Evolutionary conservation across 805 yeast species (phyloP), one percentile per base, ranked within the genome.

Genomic region (Hanseniaspora singularis): DNA sequence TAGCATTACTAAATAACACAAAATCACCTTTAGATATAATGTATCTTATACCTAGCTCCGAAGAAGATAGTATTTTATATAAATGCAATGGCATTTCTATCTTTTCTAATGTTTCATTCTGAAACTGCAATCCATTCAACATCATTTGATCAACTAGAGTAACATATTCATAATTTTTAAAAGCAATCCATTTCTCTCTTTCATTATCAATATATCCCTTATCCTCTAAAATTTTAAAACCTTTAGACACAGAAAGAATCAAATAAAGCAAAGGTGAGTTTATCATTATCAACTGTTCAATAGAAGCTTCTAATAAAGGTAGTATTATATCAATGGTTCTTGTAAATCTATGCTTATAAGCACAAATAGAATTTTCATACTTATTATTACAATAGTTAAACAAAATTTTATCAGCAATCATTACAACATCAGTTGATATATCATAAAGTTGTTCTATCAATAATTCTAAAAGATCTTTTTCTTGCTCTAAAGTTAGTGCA

Each of bases 31-130:
- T 69, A 28, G 72, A 65, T 26, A 72, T 68, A 39, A 89, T 68
- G 40, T 79, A 64, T 22, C 69, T 68, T 46, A 84, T 68, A 0
- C 97, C 97, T 50, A 83, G 89, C 49, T 74, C 81, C 0, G 96
- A 85, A 46, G 79, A 74, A 1, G 85, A 81, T 39, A 89, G 66
- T 54, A 79, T 84, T 14, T 85, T 83, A 61, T 84, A 86, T 54
- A 89, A 83, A 57, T 84, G 88, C 22, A 71, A 62, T 0, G 87
- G 86, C 16, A 68, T 49, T 4, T 56, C 41, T 34, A 57, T 50
- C 33, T 49, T 38, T 12, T 41, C 49, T 51, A 51, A 24, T 30
- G 36, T 10, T 19, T 22, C 10, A 4, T 28, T 24, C 11, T 49
- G 28, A 28, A 50, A 33, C 18, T 52, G 19, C 16, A 38, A 20